Base-by-base conservation (phyloP, 2,329 filamentous ascomycete genomes). In the Corynespora cassiicola region DNA sequence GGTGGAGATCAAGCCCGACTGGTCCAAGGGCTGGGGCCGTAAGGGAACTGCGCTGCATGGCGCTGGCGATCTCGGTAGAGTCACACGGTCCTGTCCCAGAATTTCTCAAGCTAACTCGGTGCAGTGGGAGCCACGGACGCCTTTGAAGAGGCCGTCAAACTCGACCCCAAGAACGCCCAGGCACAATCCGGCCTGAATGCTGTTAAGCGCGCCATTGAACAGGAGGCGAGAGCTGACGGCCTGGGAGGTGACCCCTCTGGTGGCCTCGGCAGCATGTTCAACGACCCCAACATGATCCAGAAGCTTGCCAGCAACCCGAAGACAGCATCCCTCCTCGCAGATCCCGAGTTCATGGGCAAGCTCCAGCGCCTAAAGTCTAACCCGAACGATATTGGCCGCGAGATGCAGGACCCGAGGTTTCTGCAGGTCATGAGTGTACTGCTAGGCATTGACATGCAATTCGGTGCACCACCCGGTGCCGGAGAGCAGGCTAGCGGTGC, bases 241-340 rank as follows among this genome's bases (percentile, higher is more conserved):
- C 66, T 80, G 12, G 74, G 75, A 39, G 80, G 76, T 36, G 86
- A 91, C 60, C 85, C 87, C 6, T 78, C 76, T 23, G 88, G 81
- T 36, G 90, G 90, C 29, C 76, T 99, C n/a, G 88, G 88, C 54
- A 82, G 84, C 66, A 91, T 99, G 80, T 97, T 99, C 79, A 92
- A 83, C 67, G 95, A 99, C 68, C 94, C 94, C 12, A 83, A 90
- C 62, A 75, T 99, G 54, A 78, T 95, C 49, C 81, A 89, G 68
- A 99, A 99, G 77, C 85, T 99, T 42, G 90, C 91, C 49, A 81
- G 75, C 58, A 97, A 97, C 76, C 94, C 95, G 48, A 97, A 97
- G 83, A 99, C 95, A 8, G 85, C 86, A 51, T 69, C 77, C 9
- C 82, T 87, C 58, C 84, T 99, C 20, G 86, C 83, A 42, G 94